Percentiles rank a stretch among this genome's conserved stretches.
Evolutionary conservation across 345 rosid genomes (phyloP).

Genomic region (Populus deltoides): DNA sequence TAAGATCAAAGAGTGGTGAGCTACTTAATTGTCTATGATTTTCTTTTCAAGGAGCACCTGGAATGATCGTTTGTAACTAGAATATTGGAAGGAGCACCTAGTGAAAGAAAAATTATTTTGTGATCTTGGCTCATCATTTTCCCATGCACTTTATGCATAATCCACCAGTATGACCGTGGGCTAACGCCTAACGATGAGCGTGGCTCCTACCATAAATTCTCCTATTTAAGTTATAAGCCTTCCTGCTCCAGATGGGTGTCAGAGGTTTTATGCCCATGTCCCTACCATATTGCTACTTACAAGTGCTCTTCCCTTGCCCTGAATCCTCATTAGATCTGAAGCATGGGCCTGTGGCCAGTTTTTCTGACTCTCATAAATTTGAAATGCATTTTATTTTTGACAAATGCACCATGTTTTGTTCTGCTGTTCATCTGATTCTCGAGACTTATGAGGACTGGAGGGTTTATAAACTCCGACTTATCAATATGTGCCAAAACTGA

Average conservation of each 20-base stretch:
- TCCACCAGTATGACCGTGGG: too few species aligned
- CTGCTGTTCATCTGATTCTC: neutral
- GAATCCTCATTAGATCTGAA: neutral
- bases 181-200: too few species aligned
- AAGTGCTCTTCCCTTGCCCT: neutral
- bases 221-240: neutral
- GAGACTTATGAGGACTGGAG: neutral
- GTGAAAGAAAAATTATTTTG: too few species aligned
- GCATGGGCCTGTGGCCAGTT: neutral
- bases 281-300: neutral
- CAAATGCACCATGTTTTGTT: neutral
- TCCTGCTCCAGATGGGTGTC: neutral
- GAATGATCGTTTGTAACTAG: too few species aligned
- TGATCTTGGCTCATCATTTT: too few species aligned
- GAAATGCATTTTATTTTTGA: neutral
- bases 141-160: too few species aligned
- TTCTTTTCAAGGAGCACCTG: neutral
- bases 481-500: neutral
- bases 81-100: too few species aligned
- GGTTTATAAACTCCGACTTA: neutral
- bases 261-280: neutral
- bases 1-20: slow-evolving; percentile 78
- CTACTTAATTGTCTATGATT: neutral
- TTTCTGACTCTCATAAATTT: neutral
- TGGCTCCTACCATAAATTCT: too few species aligned